Percentiles rank a stretch among this genome's conserved stretches.
Conservation (phyloP, 371 early-diverging fungal genomes). For the Mucor sp. region DNA sequence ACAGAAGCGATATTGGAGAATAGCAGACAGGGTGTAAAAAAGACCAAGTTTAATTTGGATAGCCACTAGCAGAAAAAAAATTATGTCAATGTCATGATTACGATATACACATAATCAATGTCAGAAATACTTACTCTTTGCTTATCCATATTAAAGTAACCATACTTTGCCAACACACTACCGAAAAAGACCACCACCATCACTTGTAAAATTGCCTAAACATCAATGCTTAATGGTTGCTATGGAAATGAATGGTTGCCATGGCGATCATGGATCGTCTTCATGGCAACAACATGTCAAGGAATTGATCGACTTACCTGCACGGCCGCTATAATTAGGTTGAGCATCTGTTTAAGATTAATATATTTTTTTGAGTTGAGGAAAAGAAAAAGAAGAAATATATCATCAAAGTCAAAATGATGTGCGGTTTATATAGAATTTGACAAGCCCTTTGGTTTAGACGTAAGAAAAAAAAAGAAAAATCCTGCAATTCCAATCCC, state of each 20-base stretch:
- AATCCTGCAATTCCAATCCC: constrained; percentile 14
- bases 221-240: not conserved
- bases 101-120: not conserved
- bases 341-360: constrained; percentile 8
- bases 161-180: constrained; percentile 45
- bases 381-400: not conserved
- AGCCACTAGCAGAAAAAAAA: constrained; percentile 53
- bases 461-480: not conserved
- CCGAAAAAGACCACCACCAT: constrained; percentile 51
- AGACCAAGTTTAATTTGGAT: constrained; percentile 69
- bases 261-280: not conserved
- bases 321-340: constrained; percentile 26
- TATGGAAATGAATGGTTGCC: not conserved
- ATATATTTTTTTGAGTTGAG: not conserved
- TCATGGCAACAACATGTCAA: not conserved
- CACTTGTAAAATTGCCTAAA: constrained; percentile 58
- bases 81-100: not conserved
- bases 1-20: constrained; percentile 73
- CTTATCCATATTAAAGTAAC: constrained; percentile 47
- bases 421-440: not conserved
- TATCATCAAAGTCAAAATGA: too few species aligned
- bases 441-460: constrained; percentile 3
- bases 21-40: constrained; percentile 77
- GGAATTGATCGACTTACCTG: constrained; percentile 17
- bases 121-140: constrained; percentile 46